Base-by-base conservation (phyloP, 345 rosid species). In the Eucalyptus urophylla region DNA sequence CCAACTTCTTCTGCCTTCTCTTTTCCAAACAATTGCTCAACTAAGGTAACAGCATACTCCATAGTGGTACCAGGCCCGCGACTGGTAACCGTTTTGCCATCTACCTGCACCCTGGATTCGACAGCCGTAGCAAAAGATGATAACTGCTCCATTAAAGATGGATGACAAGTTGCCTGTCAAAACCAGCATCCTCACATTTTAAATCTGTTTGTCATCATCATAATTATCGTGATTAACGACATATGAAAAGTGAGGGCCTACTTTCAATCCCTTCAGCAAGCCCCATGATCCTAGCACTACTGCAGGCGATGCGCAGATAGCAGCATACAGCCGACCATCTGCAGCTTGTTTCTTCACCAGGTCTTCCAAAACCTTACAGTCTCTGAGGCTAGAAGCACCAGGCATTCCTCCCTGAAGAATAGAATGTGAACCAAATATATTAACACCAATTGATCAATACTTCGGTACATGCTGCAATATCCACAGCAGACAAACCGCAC, bases 11-110 rank as follows among this genome's bases (percentile, higher is more conserved):
- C 92, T 88, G 97, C 97, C 92, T 93, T 96, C 67, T 94, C 96
- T 93, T 96, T 95, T 29, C 99, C 99, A 90, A 65, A 96, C 93
- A 98, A 90, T 89, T 94, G 95, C 89, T 96, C 97, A 37, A 95
- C 92, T 86, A 96, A 92, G 24, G 96, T 92, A 86, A 98, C 89
- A 58, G 97, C 94, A 93, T 95, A 97, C 92, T 98, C 99, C 92
- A 98, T 94, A 72, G 99, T 94, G 89, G 98, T 98, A 88, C 98
- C 99, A 51, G 99, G 97, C 83, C 97, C 97, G 51, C 97, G 95
- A 89, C 98, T 98, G 21, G 99, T 97, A 62, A 98, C 94, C 53
- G 92, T 94, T 76, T 91, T 91, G 22, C 97, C 97, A 91, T 98
- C 99, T 87, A 90, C 92, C 88, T 96, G 95, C 65, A 98, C 99